Evolutionary conservation across 257 asterid species (phyloP).

Genomic region (Plantago elongata): DNA sequence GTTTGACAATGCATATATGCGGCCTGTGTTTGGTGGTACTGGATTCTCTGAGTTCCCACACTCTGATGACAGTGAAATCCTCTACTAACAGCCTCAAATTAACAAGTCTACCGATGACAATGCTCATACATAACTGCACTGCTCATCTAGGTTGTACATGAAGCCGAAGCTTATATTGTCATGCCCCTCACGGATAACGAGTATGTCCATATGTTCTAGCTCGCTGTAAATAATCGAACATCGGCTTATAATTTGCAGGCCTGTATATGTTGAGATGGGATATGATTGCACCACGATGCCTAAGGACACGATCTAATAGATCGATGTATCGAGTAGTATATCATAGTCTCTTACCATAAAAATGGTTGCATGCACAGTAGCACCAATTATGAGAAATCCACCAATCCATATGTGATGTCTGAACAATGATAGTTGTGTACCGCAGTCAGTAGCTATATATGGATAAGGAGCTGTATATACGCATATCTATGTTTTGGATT

Average conservation of each 20-base stretch:
- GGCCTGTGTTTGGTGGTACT: constrained; percentile 62
- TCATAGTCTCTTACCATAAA: not conserved
- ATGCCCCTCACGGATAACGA: too few relatives aligned
- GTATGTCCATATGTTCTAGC: too few relatives aligned
- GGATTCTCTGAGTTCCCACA: constrained; percentile 10
- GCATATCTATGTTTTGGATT: too few relatives aligned
- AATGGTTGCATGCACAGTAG: not conserved
- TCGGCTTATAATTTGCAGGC: too few relatives aligned
- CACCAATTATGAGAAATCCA: constrained; percentile 7
- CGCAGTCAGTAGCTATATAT: too few relatives aligned
- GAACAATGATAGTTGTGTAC: not conserved
- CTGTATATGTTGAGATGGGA: not conserved
- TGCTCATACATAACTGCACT: too few relatives aligned
- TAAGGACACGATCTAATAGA: not conserved
- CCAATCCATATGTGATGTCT: constrained; percentile 4
- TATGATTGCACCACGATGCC: not conserved
- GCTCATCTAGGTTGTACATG: too few relatives aligned
- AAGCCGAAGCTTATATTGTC: too few relatives aligned
- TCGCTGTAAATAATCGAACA: too few relatives aligned
- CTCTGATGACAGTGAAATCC: not conserved
- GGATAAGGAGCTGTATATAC: too few relatives aligned
- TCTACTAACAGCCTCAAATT: too few relatives aligned
- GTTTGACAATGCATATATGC: constrained; percentile 56
- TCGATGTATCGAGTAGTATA: not conserved
- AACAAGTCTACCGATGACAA: too few relatives aligned